Percentiles rank a stretch among this genome's conserved stretches.
These are phyloP conservation scores for Glycine latifolia DNA, from an alignment of 306 rosid genomes.

Conservation along the genomic window DNA sequence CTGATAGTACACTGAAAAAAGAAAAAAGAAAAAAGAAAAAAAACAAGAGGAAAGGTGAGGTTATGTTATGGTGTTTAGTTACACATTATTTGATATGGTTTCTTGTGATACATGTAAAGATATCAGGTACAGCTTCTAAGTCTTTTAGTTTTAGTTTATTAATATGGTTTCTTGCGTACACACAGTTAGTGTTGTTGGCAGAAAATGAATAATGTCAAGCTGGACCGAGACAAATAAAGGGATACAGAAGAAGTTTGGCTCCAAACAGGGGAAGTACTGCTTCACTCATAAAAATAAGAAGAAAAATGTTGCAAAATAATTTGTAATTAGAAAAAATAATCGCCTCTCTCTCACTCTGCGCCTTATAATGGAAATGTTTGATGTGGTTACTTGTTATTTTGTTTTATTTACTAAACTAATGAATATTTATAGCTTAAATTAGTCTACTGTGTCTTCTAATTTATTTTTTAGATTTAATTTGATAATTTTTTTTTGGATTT, in stretches of 20 bases:
- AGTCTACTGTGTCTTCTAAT: no score
- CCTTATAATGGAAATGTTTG: neutral
- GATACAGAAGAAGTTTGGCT: slow-evolving; percentile 30
- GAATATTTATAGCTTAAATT: no score
- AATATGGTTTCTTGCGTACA: no score
- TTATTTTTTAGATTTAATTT: no score
- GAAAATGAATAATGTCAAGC: slow-evolving; percentile 8
- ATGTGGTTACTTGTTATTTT: neutral
- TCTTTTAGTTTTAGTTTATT: no score
- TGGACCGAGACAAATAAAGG: slow-evolving; percentile 12
- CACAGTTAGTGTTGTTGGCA: neutral
- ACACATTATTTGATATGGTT: neutral
- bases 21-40: no score
- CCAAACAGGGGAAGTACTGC: neutral
- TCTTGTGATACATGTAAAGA: neutral
- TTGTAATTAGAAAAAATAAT: no score
- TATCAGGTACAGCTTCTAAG: no score
- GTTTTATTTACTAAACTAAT: neutral
- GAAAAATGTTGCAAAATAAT: no score
- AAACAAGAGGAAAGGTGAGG: neutral
- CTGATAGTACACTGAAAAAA: neutral
- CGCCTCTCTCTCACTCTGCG: neutral
- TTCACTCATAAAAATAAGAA: neutral
- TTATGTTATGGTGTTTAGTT: neutral
- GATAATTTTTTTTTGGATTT: no score